Conservation (phyloP, 2,329 filamentous ascomycete genomes). For the Sphaerulina musiva region DNA sequence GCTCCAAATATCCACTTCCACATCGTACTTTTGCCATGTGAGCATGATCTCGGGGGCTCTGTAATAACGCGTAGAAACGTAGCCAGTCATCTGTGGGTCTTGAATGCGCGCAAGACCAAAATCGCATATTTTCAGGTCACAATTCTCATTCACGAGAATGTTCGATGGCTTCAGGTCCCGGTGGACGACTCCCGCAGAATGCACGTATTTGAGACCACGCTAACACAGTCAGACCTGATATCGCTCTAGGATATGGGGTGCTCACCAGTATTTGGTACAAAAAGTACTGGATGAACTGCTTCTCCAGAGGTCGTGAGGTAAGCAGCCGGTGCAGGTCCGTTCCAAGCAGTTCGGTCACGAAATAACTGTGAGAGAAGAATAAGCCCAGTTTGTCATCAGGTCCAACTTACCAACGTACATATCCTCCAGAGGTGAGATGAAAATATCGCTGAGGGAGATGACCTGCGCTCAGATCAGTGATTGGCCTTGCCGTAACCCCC, state of each 20-base stretch:
- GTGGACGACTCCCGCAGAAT: conserved; percentile 95
- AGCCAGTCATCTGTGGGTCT: conserved; percentile 98
- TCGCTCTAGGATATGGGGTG: background rate
- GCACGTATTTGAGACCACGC: conserved; percentile 97
- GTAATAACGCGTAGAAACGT: conserved; percentile 98
- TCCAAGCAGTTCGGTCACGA: conserved; percentile 93
- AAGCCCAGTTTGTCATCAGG: conserved; percentile 26
- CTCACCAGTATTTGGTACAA: conserved; percentile 96
- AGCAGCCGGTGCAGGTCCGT: conserved; percentile 94
- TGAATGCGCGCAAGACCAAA: conserved; percentile 96
- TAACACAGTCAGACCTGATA: conserved; percentile 37
- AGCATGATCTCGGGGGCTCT: conserved; percentile 99
- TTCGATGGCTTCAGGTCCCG: conserved; percentile 98
- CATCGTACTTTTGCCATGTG: conserved; percentile 99
- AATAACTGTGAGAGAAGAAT: conserved; percentile 60
- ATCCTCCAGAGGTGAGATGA: conserved; percentile 97
- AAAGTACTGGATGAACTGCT: conserved; percentile 99
- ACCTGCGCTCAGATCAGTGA: conserved; percentile 48
- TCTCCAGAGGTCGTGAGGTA: conserved; percentile 91
- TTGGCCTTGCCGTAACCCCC: background rate
- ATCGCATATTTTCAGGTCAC: conserved; percentile 98
- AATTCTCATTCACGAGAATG: conserved; percentile 99
- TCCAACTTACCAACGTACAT: conserved; percentile 57
- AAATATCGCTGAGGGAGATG: conserved; percentile 98
- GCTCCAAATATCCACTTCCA: conserved; percentile 99